These are phyloP conservation scores for Eimeria nieschulzi DNA, from an alignment of 169 alveolate species.

Conservation along the genomic window DNA sequence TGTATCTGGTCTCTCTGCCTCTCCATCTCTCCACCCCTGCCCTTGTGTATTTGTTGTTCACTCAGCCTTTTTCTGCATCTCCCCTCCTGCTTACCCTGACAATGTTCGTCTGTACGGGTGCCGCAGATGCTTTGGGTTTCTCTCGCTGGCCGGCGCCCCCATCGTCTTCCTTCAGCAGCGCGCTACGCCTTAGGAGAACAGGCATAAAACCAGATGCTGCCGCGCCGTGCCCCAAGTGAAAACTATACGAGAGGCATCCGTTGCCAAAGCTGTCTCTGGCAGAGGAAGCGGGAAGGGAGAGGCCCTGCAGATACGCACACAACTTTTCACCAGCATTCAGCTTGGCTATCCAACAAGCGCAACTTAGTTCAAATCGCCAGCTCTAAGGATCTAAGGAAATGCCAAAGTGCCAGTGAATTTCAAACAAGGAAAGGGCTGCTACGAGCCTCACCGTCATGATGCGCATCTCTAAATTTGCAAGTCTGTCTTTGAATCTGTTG, in stretches of 20 bases:
- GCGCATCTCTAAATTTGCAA: background rate
- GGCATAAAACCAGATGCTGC: background rate
- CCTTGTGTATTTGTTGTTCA: background rate
- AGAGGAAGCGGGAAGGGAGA: background rate
- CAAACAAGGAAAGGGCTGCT: too few relatives aligned
- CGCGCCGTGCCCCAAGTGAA: background rate
- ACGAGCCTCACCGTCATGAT: background rate
- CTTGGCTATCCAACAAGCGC: too few relatives aligned
- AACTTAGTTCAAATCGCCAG: background rate
- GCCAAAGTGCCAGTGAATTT: too few relatives aligned
- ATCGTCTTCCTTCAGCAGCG: background rate
- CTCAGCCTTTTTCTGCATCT: background rate
- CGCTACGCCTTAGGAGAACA: background rate
- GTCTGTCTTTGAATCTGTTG: conserved; percentile 6
- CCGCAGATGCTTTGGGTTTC: background rate
- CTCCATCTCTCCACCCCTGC: background rate
- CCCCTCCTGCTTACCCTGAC: background rate
- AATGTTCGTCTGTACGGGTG: background rate
- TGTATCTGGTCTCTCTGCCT: background rate
- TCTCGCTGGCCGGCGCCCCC: background rate
- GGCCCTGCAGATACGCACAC: background rate
- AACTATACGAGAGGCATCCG: background rate
- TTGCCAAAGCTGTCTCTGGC: background rate
- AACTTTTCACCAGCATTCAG: background rate
- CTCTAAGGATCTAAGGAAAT: background rate